Conservation (phyloP, 2,329 filamentous ascomycete genomes). For the Pestalotiopsis sp. region DNA sequence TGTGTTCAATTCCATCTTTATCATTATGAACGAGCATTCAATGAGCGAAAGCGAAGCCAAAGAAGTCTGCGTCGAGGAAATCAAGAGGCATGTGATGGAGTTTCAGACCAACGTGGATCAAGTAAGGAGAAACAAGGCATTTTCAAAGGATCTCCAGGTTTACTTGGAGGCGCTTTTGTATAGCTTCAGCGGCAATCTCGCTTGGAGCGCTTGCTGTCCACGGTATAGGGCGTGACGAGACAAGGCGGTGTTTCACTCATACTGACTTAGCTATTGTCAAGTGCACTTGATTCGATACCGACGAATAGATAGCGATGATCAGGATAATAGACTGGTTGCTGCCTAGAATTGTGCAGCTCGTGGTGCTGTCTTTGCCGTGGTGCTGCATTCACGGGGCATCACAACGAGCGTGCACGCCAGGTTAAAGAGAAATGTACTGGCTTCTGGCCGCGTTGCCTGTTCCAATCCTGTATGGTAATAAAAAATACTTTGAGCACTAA, state of each 20-base stretch:
- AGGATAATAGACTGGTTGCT: neutral
- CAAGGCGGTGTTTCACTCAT: too few species aligned
- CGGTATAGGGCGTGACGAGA: too few species aligned
- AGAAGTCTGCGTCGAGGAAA: slow-evolving; percentile 12
- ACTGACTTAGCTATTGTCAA: too few species aligned
- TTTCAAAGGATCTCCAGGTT: neutral
- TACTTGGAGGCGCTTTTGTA: slow-evolving; percentile 2
- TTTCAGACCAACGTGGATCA: neutral
- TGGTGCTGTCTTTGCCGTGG: neutral
- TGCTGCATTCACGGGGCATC: neutral
- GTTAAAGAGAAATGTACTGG: neutral
- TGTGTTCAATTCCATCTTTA: slow-evolving; percentile 40
- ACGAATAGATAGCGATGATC: neutral
- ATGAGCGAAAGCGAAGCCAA: slow-evolving; percentile 22
- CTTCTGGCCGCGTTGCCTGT: neutral
- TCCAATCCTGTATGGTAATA: neutral
- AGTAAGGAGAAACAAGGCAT: neutral
- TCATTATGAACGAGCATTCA: slow-evolving; percentile 37
- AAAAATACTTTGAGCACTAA: neutral
- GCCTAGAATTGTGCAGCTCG: neutral
- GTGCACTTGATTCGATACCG: too few species aligned
- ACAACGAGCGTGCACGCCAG: neutral
- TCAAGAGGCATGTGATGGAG: slow-evolving; percentile 7
- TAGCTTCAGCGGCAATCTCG: neutral
- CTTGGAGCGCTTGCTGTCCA: neutral